phyloP scores from a whole-genome alignment of 306 rosid species.

The Astragalus glycyphyllos region DNA sequence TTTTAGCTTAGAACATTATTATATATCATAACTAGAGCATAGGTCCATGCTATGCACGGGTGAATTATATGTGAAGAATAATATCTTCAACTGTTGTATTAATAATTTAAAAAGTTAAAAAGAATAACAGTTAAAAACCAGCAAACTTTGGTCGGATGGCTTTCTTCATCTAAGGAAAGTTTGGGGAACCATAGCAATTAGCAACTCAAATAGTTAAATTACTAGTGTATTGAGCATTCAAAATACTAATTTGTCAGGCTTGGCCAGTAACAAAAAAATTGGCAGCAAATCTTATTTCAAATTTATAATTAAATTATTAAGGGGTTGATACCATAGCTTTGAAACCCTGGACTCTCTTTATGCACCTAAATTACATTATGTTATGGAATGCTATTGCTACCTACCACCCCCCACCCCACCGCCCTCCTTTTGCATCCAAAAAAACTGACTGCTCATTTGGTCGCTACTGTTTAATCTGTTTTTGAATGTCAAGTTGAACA shows the following conservation, averaged over 20 bases:
- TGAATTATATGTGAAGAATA: too few relatives aligned
- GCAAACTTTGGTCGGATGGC: not conserved
- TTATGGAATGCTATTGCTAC: too few relatives aligned
- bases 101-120: too few relatives aligned
- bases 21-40: not conserved
- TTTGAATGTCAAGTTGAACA: too few relatives aligned
- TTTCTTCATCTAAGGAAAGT: constrained; percentile 16
- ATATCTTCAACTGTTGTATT: too few relatives aligned
- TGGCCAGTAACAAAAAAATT: not conserved
- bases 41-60: too few relatives aligned
- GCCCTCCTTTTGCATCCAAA: too few relatives aligned
- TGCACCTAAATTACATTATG: not conserved
- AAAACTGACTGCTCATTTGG: too few relatives aligned
- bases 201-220: not conserved
- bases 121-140: too few relatives aligned
- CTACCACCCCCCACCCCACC: too few relatives aligned
- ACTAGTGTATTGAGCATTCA: constrained; percentile 30
- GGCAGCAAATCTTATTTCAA: constrained; percentile 11
- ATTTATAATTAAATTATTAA: constrained; percentile 1
- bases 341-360: not conserved
- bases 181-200: not conserved
- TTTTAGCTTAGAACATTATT: constrained; percentile 2
- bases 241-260: constrained; percentile 26
- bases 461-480: too few relatives aligned
- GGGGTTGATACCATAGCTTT: not conserved